A percentile compares a stretch with the other conserved stretches of the same genome.
phyloP scores from a whole-genome alignment of 495 filamentous ascomycete genomes.

The Baudoinia panamericana region DNA sequence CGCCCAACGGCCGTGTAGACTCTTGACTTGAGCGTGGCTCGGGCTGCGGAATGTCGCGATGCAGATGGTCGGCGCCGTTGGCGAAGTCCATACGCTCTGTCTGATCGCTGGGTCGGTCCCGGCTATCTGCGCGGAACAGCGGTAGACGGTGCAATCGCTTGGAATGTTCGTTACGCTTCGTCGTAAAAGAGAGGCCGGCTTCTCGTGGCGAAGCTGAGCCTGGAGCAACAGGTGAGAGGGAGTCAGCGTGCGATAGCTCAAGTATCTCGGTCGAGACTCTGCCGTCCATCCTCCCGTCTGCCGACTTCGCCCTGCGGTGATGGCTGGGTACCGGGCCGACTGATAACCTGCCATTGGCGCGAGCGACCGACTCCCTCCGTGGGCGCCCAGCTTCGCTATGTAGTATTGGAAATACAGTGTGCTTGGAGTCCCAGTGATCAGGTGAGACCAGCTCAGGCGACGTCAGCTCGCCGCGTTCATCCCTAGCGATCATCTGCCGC shows the following conservation, averaged over 20 bases:
- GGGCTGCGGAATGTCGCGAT: neutral
- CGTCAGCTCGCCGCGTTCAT: constrained; percentile 10
- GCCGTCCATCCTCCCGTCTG: too few relatives aligned
- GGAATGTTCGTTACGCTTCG: constrained; percentile 20
- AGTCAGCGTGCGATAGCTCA: neutral
- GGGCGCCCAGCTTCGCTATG: neutral
- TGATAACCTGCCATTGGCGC: constrained; percentile 3
- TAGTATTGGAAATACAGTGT: constrained; percentile 1
- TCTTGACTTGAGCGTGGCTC: constrained; percentile 6
- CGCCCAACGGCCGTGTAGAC: constrained; percentile 2
- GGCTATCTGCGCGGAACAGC: constrained; percentile 23
- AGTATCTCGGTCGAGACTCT: too few relatives aligned
- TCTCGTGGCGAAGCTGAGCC: neutral
- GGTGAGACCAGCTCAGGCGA: constrained; percentile 22
- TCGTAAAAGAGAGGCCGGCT: too few relatives aligned
- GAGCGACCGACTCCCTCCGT: neutral
- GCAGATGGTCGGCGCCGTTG: constrained; percentile 9
- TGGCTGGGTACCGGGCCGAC: constrained; percentile 5
- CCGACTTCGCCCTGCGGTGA: constrained; percentile 17
- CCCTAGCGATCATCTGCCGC: constrained; percentile 32
- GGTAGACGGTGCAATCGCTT: constrained; percentile 21
- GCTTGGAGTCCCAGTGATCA: constrained; percentile 28
- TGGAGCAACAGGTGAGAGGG: neutral
- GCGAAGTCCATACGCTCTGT: constrained; percentile 24
- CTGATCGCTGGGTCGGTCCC: constrained; percentile 22